Evolutionary conservation across 202 grass and related monocot genomes (phyloP).

Genomic region (Carex sylvatica): DNA sequence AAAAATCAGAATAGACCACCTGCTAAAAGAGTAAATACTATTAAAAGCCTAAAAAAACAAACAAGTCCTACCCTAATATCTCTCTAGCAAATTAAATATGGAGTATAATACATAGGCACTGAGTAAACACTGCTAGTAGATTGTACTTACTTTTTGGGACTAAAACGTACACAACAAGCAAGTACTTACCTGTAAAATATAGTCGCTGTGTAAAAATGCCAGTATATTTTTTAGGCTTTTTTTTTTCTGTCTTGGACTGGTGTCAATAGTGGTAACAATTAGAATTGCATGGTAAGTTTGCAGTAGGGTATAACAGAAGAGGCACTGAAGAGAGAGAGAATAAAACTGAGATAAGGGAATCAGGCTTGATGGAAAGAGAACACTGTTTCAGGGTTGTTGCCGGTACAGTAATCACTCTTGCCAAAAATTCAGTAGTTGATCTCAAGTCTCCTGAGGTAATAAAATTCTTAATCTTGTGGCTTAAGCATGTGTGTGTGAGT

Average conservation of each 20-base stretch:
- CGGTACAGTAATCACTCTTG: conserved; percentile 55
- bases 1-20: neutral
- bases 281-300: conserved; percentile 51
- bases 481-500: neutral
- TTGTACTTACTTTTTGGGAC: neutral
- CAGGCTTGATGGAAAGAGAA: conserved; percentile 62
- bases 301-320: conserved; percentile 95
- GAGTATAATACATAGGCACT: neutral
- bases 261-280: neutral
- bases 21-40: neutral
- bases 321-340: conserved; percentile 62
- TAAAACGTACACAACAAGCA: neutral
- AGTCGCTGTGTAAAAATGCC: no score
- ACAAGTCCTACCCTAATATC: neutral
- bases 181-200: neutral
- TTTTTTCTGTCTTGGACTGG: neutral
- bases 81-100: neutral
- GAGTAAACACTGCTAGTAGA: neutral
- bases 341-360: conserved; percentile 48
- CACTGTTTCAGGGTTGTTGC: conserved; percentile 80
- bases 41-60: neutral
- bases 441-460: conserved; percentile 90
- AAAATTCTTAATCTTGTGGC: conserved; percentile 3
- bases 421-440: conserved; percentile 64
- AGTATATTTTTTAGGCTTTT: neutral